Evolutionary conservation across 2,329 filamentous ascomycete genomes (phyloP), one percentile per base, ranked within the genome.

Genomic region (Diaporthe vaccinii): DNA sequence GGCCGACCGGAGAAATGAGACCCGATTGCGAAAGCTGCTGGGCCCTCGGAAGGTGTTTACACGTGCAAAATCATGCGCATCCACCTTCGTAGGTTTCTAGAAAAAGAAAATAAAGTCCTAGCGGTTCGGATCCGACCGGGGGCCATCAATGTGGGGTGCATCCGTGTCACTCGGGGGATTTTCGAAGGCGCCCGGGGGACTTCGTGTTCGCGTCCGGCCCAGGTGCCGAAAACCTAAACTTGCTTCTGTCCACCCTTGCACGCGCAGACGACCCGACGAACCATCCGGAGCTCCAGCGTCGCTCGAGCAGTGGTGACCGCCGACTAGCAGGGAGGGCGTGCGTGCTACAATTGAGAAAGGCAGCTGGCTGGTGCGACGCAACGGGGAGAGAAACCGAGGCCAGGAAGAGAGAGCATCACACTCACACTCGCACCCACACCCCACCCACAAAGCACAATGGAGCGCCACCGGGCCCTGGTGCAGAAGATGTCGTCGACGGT

Each of bases 401-500:
- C 61, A 34, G 41, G 41, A 44, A 44, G 17, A 17, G 36, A 39
- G 36, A 39, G 36, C 36, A 39, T 39, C 36, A 39, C 44, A 49
- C 34, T 39, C 31, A 25, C 39, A 0, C 31, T 14, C 17, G 15
- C 46, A 4, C 31, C 3, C 25, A 46, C 25, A 10, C 31, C 15
- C 41, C 25, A 9, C 22, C n/a, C 41, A 39, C 20, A 36, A 53
- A 53, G 39, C 49, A 78, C 44, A n/a, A 89, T 90, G 88, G 88
- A 90, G 73, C 85, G 85, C 76, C 89, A 91, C 83, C 83, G 82
- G 69, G 83, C 86, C 72, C 84, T 87, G 71, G 87, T 91, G 71
- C 80, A 83, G 75, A 83, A 84, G 49, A 88, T 90, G 76, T 85
- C 89, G 59, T 78, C 84, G 36, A 83, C 87, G 8, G 87, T 90